Evolutionary conservation across 345 rosid species (phyloP).

Genomic region (Eucalyptus erythrocorys): DNA sequence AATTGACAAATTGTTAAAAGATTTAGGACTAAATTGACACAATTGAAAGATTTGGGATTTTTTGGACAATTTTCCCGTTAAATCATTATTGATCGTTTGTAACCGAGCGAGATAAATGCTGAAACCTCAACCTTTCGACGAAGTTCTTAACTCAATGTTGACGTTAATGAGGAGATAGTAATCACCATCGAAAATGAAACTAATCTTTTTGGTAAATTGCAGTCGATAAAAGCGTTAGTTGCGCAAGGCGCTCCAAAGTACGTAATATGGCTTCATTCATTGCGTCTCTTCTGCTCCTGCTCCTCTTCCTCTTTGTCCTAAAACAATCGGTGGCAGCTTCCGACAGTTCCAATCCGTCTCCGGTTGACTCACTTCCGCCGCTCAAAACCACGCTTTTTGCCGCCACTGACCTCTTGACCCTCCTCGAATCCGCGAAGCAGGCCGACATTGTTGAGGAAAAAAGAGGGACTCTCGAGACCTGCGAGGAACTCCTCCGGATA

Average conservation of each 20-base stretch:
- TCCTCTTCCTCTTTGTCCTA: background rate
- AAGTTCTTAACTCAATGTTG: background rate
- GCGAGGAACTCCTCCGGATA: background rate
- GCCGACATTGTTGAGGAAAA: background rate
- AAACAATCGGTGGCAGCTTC: background rate
- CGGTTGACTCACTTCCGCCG: background rate
- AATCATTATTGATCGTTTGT: background rate
- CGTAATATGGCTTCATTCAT: background rate
- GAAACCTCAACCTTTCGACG: background rate
- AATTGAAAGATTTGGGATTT: background rate
- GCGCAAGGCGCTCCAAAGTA: background rate
- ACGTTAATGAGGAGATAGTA: background rate
- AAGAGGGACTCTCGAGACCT: background rate
- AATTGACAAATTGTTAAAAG: too few relatives aligned
- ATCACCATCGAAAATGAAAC: background rate
- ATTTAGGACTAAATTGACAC: fast-evolving
- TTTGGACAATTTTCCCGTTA: background rate
- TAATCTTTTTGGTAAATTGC: background rate
- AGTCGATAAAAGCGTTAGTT: background rate
- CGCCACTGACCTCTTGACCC: background rate
- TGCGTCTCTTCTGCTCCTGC: background rate
- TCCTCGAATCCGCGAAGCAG: background rate
- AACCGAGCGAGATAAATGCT: background rate
- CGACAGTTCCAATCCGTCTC: background rate
- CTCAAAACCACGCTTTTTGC: background rate